These are phyloP conservation scores for Arthrobotrys musiformis DNA, from an alignment of 2,329 filamentous ascomycete species.

Conservation along the genomic window DNA sequence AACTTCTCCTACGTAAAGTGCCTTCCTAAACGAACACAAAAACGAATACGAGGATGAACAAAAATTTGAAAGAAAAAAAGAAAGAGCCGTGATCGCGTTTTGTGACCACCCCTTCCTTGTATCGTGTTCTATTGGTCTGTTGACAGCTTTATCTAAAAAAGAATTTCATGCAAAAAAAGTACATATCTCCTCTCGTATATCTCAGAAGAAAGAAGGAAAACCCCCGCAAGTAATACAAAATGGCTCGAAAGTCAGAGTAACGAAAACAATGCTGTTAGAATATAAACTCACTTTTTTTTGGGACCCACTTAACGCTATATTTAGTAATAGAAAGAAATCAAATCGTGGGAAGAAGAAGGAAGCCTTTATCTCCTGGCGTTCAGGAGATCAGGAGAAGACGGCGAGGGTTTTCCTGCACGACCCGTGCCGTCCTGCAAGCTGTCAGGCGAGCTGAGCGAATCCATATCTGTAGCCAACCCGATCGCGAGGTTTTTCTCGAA, in stretches of 20 bases:
- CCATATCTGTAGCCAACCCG: not conserved
- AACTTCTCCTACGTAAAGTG: not conserved
- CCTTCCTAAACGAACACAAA: conserved; percentile 33
- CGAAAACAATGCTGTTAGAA: not conserved
- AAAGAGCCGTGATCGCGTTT: not conserved
- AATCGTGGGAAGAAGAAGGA: not conserved
- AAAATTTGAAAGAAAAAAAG: not conserved
- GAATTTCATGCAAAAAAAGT: conserved; percentile 28
- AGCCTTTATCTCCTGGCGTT: not conserved
- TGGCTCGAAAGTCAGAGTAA: conserved; percentile 2
- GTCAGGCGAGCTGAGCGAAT: conserved; percentile 43
- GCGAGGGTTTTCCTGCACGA: conserved; percentile 50
- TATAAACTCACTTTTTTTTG: conserved; percentile 4
- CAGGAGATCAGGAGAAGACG: conserved; percentile 12
- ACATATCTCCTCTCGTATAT: conserved; percentile 11
- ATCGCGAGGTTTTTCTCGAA: not conserved
- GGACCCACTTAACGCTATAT: conserved; percentile 23
- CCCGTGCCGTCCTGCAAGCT: conserved; percentile 55
- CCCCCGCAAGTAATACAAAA: not conserved
- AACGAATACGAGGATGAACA: conserved; percentile 3
- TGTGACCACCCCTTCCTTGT: not conserved
- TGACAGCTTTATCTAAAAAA: not conserved
- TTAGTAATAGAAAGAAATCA: conserved; percentile 19
- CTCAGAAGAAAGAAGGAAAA: no score
- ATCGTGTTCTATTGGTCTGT: conserved; percentile 1